phyloP scores from a whole-genome alignment of 176 grass and related monocot genomes.

The Guadua angustifolia region DNA sequence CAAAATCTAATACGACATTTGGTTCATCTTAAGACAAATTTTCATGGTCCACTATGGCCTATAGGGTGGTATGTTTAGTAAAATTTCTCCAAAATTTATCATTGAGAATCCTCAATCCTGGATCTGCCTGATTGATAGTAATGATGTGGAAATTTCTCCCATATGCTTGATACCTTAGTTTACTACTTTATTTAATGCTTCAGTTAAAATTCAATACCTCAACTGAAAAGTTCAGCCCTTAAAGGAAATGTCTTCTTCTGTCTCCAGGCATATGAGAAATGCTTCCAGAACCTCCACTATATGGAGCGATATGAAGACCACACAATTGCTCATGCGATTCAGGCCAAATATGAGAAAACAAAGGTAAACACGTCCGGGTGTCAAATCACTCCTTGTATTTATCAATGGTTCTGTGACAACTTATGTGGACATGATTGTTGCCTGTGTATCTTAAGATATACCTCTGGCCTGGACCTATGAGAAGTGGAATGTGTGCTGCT shows the following conservation, averaged over 20 bases:
- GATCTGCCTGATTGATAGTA: background rate
- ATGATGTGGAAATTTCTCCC: background rate
- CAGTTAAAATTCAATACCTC: conserved; percentile 6
- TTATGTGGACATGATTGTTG: conserved; percentile 26
- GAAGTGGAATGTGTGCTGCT: conserved; percentile 72
- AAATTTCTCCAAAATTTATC: background rate
- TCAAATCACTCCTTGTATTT: conserved; percentile 5
- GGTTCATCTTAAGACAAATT: background rate
- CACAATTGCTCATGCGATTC: conserved; percentile 92
- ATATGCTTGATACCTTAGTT: background rate
- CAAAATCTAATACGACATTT: background rate
- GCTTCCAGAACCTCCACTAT: conserved; percentile 97
- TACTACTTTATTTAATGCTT: background rate
- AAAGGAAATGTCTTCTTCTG: conserved; percentile 20
- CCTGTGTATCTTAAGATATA: conserved; percentile 63
- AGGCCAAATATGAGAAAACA: conserved; percentile 94
- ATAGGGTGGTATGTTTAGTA: background rate
- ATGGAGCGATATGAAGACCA: conserved; percentile 94
- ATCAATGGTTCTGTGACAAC: background rate
- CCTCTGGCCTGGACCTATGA: conserved; percentile 81
- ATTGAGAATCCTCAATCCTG: background rate
- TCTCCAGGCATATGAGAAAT: conserved; percentile 94
- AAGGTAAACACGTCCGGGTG: conserved; percentile 55
- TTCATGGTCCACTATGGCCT: background rate
- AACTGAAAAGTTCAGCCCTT: conserved; percentile 21